Evolutionary conservation across 352 stramenopile genomes (phyloP).

Genomic region (Globisporangium paddicum): DNA sequence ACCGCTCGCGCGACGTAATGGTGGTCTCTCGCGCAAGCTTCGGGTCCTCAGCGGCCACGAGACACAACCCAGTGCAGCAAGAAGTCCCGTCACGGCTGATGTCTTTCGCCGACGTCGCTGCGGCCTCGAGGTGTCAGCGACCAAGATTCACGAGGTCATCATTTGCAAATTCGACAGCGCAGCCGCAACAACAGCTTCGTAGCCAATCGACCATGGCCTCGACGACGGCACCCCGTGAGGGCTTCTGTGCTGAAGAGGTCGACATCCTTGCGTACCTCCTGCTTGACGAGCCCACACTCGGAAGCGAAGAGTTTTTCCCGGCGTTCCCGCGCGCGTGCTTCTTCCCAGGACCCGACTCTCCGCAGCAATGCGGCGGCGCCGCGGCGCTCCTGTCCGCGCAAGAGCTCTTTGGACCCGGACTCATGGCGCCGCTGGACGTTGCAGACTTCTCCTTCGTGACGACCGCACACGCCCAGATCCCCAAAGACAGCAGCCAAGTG

Average conservation of each 20-base stretch:
- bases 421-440: background rate
- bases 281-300: background rate
- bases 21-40: background rate
- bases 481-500: background rate
- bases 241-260: constrained; percentile 13
- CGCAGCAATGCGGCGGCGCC: background rate
- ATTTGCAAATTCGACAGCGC: background rate
- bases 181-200: background rate
- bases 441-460: background rate
- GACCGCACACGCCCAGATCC: background rate
- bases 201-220: background rate
- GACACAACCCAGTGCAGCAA: background rate
- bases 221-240: background rate
- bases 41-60: background rate
- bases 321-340: constrained; percentile 1
- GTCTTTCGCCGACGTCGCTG: background rate
- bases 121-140: background rate
- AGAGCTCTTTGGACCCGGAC: background rate
- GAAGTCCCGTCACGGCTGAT: background rate
- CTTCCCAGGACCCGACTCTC: background rate
- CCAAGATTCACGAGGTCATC: background rate
- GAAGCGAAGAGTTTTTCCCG: constrained; percentile 2
- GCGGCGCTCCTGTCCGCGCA: background rate
- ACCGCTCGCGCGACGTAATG: background rate
- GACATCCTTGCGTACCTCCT: constrained; percentile 10